Evolutionary conservation across 768 basidiomycete species (phyloP).

Genomic region (Termitomyces sp.): DNA sequence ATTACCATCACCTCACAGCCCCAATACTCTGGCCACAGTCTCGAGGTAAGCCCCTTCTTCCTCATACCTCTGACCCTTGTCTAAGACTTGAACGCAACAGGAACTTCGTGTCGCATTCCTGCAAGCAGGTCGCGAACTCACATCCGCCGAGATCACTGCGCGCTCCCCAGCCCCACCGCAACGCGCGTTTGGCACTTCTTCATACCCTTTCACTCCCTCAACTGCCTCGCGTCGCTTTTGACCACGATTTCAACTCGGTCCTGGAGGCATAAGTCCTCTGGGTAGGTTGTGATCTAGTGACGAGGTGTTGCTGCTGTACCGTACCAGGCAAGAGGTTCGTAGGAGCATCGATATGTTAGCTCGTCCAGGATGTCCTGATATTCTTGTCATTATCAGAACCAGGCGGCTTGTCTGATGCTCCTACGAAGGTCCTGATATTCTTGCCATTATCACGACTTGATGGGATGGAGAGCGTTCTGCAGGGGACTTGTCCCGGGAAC

Average conservation of each 20-base stretch:
- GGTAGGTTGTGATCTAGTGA: background rate
- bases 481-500: background rate
- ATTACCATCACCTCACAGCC: slow-evolving; percentile 35
- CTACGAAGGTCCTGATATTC: background rate
- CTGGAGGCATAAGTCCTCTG: background rate
- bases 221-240: background rate
- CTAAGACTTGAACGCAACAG: slow-evolving; percentile 22
- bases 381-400: too few relatives aligned
- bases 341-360: background rate
- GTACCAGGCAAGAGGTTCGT: background rate
- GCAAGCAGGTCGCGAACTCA: slow-evolving; percentile 41
- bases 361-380: background rate
- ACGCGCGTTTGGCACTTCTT: background rate
- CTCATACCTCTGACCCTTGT: background rate
- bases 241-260: background rate
- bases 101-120: slow-evolving; percentile 49
- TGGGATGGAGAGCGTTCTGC: background rate
- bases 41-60: slow-evolving; percentile 37
- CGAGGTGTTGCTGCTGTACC: background rate
- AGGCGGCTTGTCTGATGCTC: too few relatives aligned
- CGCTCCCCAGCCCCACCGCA: background rate
- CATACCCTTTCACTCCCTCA: background rate
- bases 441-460: background rate
- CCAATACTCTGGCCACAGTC: slow-evolving; percentile 40
- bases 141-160: slow-evolving; percentile 34